phyloP scores from a whole-genome alignment of 371 early-diverging fungal genomes.

The Capillidium heterosporum region DNA sequence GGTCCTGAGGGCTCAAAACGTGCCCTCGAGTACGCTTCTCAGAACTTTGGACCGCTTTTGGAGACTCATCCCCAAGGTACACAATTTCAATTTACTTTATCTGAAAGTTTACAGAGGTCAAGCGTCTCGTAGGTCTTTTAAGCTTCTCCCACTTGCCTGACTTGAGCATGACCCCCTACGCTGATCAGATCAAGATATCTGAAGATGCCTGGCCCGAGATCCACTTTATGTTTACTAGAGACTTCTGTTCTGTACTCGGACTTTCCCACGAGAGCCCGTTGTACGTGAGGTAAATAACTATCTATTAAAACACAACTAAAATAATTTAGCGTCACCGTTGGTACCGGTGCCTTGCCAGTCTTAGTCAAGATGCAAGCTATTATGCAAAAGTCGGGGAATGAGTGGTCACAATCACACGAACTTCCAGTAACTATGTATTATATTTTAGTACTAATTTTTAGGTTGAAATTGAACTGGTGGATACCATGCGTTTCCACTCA shows the following conservation, averaged over 20 bases:
- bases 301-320: neutral
- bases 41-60: conserved; percentile 44
- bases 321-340: conserved; percentile 43
- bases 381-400: conserved; percentile 61
- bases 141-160: conserved; percentile 18
- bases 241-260: conserved; percentile 70
- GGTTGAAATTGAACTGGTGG: conserved; percentile 69
- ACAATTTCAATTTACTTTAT: neutral
- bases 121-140: conserved; percentile 44
- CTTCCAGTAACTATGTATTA: conserved; percentile 37
- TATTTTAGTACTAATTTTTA: conserved; percentile 4
- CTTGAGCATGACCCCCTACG: conserved; percentile 37
- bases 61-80: conserved; percentile 40
- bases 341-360: conserved; percentile 74
- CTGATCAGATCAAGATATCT: conserved; percentile 28
- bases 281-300: conserved; percentile 35
- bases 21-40: conserved; percentile 57
- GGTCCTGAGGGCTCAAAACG: conserved; percentile 10
- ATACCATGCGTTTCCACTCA: conserved; percentile 75
- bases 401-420: conserved; percentile 83
- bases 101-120: conserved; percentile 36
- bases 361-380: conserved; percentile 76
- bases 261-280: conserved; percentile 63
- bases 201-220: conserved; percentile 36
- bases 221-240: conserved; percentile 53